These are phyloP conservation scores for Tricholoma bakamatsutake DNA, from an alignment of 768 basidiomycete species.

Conservation along the genomic window DNA sequence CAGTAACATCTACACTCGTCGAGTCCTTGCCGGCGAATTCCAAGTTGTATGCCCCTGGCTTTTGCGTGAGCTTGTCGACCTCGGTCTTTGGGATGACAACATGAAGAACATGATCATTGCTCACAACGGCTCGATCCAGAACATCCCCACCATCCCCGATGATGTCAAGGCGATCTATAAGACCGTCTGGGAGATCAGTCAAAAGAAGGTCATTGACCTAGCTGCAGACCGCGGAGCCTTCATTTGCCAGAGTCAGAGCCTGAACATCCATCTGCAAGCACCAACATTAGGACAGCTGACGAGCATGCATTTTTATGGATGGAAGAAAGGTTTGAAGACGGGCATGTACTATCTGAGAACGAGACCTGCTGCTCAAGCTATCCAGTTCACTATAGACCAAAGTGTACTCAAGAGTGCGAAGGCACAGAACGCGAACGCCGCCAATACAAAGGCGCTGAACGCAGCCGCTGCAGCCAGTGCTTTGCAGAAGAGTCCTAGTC, in stretches of 20 bases:
- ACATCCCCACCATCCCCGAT: conserved; percentile 81
- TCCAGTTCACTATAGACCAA: conserved; percentile 96
- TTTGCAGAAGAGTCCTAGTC: not conserved
- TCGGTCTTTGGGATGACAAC: conserved; percentile 92
- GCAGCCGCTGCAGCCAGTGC: conserved; percentile 2
- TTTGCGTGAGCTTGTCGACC: conserved; percentile 94
- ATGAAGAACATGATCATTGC: conserved; percentile 99
- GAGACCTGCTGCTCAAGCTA: conserved; percentile 89
- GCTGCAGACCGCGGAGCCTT: conserved; percentile 98
- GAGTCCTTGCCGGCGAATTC: conserved; percentile 99
- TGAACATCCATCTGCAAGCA: conserved; percentile 89
- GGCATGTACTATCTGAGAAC: conserved; percentile 98
- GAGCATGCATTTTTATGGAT: conserved; percentile 98
- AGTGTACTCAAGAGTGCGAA: conserved; percentile 63
- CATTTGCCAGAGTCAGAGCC: conserved; percentile 93
- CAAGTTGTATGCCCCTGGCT: conserved; percentile 99
- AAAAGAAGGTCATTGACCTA: conserved; percentile 97
- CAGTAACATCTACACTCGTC: conserved; percentile 97
- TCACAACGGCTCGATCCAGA: conserved; percentile 85
- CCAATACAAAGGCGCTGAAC: conserved; percentile 19
- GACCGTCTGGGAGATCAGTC: conserved; percentile 99
- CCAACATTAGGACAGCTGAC: conserved; percentile 91
- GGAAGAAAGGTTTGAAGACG: conserved; percentile 99
- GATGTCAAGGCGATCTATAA: conserved; percentile 98
- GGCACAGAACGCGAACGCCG: conserved; percentile 31